Percentiles rank a stretch among this genome's conserved stretches.
These are phyloP conservation scores for Gaeumannomyces sp. DNA, from an alignment of 2,329 filamentous ascomycete genomes.

Conservation along the genomic window DNA sequence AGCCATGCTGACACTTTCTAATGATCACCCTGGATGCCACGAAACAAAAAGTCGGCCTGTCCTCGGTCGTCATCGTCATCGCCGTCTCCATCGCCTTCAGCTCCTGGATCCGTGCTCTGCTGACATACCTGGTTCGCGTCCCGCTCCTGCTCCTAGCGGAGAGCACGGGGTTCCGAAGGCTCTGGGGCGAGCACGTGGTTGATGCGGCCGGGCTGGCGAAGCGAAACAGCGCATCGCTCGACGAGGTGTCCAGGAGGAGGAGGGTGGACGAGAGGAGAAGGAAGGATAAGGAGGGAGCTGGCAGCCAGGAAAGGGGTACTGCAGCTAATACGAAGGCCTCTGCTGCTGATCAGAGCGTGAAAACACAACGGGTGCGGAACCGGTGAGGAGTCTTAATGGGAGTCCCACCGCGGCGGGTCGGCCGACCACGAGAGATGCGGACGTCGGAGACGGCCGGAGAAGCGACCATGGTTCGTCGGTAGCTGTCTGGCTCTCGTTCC, in stretches of 20 bases:
- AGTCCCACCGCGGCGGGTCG: neutral
- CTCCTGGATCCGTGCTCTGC: conserved; percentile 14
- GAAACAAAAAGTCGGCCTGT: neutral
- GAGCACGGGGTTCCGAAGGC: too few species aligned
- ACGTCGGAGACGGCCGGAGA: too few species aligned
- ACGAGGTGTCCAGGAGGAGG: too few species aligned
- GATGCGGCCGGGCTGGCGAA: neutral
- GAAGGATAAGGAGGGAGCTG: too few species aligned
- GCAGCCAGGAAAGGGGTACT: too few species aligned
- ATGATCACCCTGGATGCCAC: neutral
- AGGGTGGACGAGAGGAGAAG: too few species aligned
- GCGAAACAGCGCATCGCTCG: neutral
- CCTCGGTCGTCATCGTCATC: neutral
- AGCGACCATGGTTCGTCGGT: too few species aligned
- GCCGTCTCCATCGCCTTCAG: conserved; percentile 7
- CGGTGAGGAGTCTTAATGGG: neutral
- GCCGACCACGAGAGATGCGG: too few species aligned
- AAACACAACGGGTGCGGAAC: too few species aligned
- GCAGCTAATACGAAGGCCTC: too few species aligned
- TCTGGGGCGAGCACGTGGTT: too few species aligned
- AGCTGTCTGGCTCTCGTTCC: neutral
- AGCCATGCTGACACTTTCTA: neutral
- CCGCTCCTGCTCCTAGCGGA: neutral
- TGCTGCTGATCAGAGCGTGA: neutral
- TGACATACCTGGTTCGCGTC: conserved; percentile 6